Evolutionary conservation across 2,329 filamentous ascomycete genomes (phyloP).

Genomic region (Fusarium azukiicola): DNA sequence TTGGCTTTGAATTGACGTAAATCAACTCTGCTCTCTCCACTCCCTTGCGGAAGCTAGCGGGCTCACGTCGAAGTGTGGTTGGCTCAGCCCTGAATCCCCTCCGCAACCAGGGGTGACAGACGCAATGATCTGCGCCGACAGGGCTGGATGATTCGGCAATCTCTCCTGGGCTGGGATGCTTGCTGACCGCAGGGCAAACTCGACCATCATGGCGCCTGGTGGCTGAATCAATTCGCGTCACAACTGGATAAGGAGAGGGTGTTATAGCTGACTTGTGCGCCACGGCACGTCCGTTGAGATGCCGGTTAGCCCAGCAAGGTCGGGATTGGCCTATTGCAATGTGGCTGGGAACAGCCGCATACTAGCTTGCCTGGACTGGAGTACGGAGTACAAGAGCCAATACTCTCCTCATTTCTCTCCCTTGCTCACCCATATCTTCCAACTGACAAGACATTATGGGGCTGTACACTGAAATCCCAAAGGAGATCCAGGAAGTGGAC

Average conservation of each 20-base stretch:
- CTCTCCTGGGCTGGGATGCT: neutral
- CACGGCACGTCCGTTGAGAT: conserved; percentile 5
- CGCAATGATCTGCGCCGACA: conserved; percentile 9
- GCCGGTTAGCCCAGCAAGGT: neutral
- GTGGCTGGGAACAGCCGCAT: neutral
- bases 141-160: conserved; percentile 13
- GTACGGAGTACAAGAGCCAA: neutral
- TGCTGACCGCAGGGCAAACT: neutral
- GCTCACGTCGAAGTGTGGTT: neutral
- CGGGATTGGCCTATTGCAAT: neutral
- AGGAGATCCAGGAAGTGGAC: conserved; percentile 7
- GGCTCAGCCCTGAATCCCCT: neutral
- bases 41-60: conserved; percentile 5
- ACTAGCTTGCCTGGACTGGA: neutral
- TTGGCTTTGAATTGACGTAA: neutral
- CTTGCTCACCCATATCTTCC: neutral
- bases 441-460: neutral
- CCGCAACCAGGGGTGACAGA: neutral
- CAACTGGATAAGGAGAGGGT: conserved; percentile 3
- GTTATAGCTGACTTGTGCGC: conserved; percentile 5
- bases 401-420: neutral
- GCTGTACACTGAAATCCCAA: neutral
- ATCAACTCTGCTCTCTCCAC: neutral
- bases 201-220: neutral
- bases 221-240: conserved; percentile 3